Base-by-base conservation (phyloP, 140 eudicot genomes). In the Ambrosia hybrid region DNA sequence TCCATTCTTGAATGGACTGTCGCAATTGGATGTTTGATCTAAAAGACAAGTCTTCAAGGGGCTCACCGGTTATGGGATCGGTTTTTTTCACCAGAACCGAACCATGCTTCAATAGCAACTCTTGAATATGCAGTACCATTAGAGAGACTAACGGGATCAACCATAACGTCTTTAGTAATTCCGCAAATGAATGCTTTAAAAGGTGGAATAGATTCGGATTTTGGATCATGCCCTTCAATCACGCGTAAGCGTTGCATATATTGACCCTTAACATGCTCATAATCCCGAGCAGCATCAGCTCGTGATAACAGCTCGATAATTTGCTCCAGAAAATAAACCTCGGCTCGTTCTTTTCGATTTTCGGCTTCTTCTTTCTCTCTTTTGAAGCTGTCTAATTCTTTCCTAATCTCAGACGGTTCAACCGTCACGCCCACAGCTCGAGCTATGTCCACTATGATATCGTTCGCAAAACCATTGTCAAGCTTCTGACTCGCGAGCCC, bases 1-100 rank as follows among this genome's bases (percentile, higher is more conserved):
- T 80, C 95, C 95, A 88, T 70, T 88, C 95, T 72, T 88, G 80
- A 62, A 88, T 88, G n/a, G 88, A 83, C 70, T 88, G 83, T 53
- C 95, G 78, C 52, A 88, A 77, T 12, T 85, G 88, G 65, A 85
- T 74, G 63, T 88, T 88, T 5, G 91, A 62, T 77, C 95, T 69
- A 57, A 72, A 78, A 60, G 85, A 73, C 38, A 79, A 83, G 80
- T 88, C 95, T 70, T 88, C 85, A 70, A 88, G 91, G 2, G 11
- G 58, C 57, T 88, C 91, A 36, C 82, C 87, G 0, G 88, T 88
- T n/a, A 73, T 81, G 0, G 91, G 95, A 76, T 88, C 95, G 6
- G 76, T 85, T 56, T 76, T 76, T 88, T 48, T 83, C 76, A 10
- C 95, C 95, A 9, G 81, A 57, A 6, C 80, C 78, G 16, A 88